Evolutionary conservation across 805 yeast species (phyloP).

Genomic region (Starmerella roubikii): DNA sequence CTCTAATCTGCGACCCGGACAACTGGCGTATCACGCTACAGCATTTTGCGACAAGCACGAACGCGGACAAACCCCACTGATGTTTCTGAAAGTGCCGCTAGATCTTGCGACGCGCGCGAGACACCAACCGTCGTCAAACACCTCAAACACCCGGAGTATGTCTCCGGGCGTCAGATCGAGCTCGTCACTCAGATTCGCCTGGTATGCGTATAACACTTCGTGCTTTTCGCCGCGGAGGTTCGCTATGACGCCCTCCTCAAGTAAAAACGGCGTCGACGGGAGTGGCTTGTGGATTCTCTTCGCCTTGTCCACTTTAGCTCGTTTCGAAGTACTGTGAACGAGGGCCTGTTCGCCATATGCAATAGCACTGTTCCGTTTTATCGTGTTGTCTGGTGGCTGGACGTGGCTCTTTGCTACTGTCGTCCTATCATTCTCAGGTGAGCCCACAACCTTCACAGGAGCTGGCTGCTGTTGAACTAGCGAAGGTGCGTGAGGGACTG

Average conservation of each 20-base stretch:
- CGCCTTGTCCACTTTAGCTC: background rate
- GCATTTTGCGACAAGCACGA: conserved; percentile 8
- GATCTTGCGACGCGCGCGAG: conserved; percentile 31
- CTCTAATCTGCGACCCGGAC: no score
- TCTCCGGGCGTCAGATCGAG: conserved; percentile 55
- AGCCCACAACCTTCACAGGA: no score
- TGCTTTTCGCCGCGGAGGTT: conserved; percentile 27
- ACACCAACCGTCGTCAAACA: conserved; percentile 95
- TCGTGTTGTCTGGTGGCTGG: no score
- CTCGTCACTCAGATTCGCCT: conserved; percentile 76
- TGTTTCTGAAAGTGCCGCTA: background rate
- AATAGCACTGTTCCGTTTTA: no score
- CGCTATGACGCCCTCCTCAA: conserved; percentile 16
- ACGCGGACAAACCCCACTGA: conserved; percentile 17
- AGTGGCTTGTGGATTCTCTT: conserved; percentile 17
- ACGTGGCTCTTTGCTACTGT: no score
- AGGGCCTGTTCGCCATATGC: background rate
- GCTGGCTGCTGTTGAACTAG: no score
- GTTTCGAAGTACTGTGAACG: no score
- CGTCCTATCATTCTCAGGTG: no score
- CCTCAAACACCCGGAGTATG: conserved; percentile 56
- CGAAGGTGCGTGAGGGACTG: no score
- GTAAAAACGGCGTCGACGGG: conserved; percentile 12
- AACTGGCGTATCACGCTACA: no score
- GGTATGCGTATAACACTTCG: conserved; percentile 56